phyloP scores from a whole-genome alignment of 2,329 filamentous ascomycete species.

The Xylaria sp. region DNA sequence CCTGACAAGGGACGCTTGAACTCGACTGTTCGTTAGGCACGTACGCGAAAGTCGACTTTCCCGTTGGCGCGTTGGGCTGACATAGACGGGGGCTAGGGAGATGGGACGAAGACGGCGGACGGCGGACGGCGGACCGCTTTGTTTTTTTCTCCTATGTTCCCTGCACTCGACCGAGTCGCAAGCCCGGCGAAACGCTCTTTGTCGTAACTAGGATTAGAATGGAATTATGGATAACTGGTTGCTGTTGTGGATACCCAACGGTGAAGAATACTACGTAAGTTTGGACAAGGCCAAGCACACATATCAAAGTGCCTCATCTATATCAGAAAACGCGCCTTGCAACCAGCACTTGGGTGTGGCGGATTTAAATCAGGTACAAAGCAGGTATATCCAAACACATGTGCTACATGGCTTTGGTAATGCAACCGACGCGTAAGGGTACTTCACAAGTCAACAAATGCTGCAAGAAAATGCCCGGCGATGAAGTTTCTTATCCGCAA shows the following conservation, averaged over 20 bases:
- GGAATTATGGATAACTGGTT: constrained; percentile 13
- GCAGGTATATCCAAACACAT: too few species aligned
- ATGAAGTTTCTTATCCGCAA: too few species aligned
- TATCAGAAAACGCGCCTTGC: constrained; percentile 10
- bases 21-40: not conserved
- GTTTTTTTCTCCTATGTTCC: not conserved
- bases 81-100: not conserved
- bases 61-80: not conserved
- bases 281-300: constrained; percentile 5
- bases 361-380: too few species aligned
- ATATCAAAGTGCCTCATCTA: constrained; percentile 31
- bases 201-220: not conserved
- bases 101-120: not conserved
- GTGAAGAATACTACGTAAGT: not conserved
- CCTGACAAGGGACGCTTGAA: constrained; percentile 1
- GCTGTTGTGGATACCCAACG: constrained; percentile 11
- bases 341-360: not conserved
- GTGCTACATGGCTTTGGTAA: too few species aligned
- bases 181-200: not conserved
- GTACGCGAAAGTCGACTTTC: not conserved
- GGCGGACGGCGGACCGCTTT: not conserved
- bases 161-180: not conserved
- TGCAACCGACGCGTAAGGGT: too few species aligned
- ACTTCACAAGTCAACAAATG: too few species aligned
- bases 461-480: too few species aligned